These are phyloP conservation scores for Anthracocystis walkeri DNA, from an alignment of 1,284 basidiomycete genomes.

Conservation along the genomic window DNA sequence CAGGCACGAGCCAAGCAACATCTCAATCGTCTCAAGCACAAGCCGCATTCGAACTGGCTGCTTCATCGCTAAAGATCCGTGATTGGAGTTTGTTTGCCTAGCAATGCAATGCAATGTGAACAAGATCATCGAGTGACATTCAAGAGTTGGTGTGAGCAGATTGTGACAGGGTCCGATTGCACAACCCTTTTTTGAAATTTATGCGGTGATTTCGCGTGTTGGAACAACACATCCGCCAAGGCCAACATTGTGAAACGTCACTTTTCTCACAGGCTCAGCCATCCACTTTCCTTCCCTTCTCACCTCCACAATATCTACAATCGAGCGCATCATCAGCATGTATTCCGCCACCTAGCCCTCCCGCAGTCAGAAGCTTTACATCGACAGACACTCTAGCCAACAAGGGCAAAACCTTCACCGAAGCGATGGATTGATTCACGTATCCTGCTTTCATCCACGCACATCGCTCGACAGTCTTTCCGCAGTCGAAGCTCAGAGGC, in stretches of 20 bases:
- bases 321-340: conserved; percentile 1
- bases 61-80: conserved; percentile 27
- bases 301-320: not conserved
- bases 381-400: no score
- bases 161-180: no score
- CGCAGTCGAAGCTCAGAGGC: conserved; percentile 1
- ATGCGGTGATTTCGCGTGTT: no score
- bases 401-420: not conserved
- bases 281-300: not conserved
- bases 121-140: no score
- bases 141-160: no score
- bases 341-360: not conserved
- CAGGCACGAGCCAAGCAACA: conserved; percentile 15
- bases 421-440: not conserved
- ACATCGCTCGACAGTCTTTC: not conserved
- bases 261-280: not conserved
- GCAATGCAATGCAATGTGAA: not conserved
- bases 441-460: not conserved
- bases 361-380: not conserved
- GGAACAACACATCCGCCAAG: no score
- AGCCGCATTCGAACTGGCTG: conserved; percentile 35
- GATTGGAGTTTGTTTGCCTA: conserved; percentile 46
- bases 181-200: no score
- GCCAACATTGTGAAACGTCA: no score
- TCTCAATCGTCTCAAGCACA: conserved; percentile 14